A percentile compares a stretch with the other conserved stretches of the same genome.
phyloP scores from a whole-genome alignment of 2,329 filamentous ascomycete species.

The Stachybotrys chlorohalonatus region DNA sequence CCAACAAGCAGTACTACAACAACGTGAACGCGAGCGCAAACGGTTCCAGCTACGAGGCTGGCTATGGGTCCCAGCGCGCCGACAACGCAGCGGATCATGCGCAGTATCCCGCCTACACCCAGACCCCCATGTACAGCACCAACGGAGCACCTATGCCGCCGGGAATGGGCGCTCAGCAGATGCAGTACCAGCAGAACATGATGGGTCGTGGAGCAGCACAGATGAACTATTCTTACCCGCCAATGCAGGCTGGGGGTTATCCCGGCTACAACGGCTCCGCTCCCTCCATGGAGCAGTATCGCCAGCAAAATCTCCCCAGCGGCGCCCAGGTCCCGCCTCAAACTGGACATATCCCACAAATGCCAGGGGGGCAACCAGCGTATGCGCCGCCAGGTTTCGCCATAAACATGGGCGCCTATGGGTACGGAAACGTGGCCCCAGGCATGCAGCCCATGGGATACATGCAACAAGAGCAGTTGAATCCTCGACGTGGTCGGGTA shows the following conservation, averaged over 20 bases:
- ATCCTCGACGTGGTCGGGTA: slow-evolving; percentile 50
- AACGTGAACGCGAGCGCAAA: slow-evolving; percentile 31
- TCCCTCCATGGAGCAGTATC: slow-evolving; percentile 46
- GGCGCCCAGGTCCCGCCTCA: slow-evolving; percentile 41
- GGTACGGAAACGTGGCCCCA: slow-evolving; percentile 31
- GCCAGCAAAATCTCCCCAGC: slow-evolving; percentile 40
- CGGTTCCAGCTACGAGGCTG: slow-evolving; percentile 39
- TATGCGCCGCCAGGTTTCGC: slow-evolving; percentile 43
- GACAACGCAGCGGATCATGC: slow-evolving; percentile 46
- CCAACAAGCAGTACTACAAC: slow-evolving; percentile 45
- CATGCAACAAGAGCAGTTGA: slow-evolving; percentile 44
- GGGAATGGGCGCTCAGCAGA: slow-evolving; percentile 39
- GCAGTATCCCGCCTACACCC: slow-evolving; percentile 41
- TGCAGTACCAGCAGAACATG: slow-evolving; percentile 52
- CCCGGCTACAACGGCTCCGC: slow-evolving; percentile 40
- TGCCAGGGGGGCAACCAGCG: slow-evolving; percentile 31
- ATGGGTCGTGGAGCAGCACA: slow-evolving; percentile 43
- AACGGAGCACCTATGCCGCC: slow-evolving; percentile 35
- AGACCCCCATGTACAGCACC: slow-evolving; percentile 42
- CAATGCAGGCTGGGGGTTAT: slow-evolving; percentile 43
- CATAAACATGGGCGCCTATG: slow-evolving; percentile 35
- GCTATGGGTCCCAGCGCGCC: slow-evolving; percentile 40
- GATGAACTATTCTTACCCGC: slow-evolving; percentile 48
- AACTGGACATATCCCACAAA: slow-evolving; percentile 28
- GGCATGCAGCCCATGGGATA: slow-evolving; percentile 42